Base-by-base conservation (phyloP, 805 yeast species). In the Candida nemodendra region DNA sequence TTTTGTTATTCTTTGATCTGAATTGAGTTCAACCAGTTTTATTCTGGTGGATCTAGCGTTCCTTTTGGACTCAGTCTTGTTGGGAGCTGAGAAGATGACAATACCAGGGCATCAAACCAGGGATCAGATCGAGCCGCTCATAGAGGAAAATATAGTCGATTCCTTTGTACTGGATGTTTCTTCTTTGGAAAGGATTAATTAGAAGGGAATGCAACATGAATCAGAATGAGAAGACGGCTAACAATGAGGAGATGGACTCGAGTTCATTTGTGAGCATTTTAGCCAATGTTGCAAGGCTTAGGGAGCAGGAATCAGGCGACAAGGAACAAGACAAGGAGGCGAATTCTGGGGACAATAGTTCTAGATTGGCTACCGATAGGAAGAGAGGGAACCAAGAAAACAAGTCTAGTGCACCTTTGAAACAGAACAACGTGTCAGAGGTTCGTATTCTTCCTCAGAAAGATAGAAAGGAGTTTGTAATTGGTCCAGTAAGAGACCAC, bases 201-300 rank as follows among this genome's bases (percentile, higher is more conserved):
- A n/a, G n/a, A n/a, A n/a, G n/a, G n/a, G n/a, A n/a, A n/a, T n/a
- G n/a, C n/a, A n/a, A n/a, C n/a, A n/a, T n/a, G n/a, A n/a, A n/a
- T n/a, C n/a, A n/a, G 11, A 11, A 21, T 21, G 11, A 21, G 24
- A 21, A 11, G 11, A 21, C 11, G 24, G 13, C 13, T 15, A 17
- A 23, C 16, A 22, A 28, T 9, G 39, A 30, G 5, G 17, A 26
- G 3, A 27, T 47, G 8, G 58, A 58, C 51, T 66, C 83, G 2
- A 71, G 84, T 2, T 82, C 89, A 0, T 83, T 82, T 57, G 78
- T 82, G 34, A 79, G 85, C 53, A 79, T 83, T 27, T 57, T 82
- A 30, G 87, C 81, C 4, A 84, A 84, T n/a, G 86, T 81, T 2
- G 68, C 76, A 55, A 71, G 72, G 38, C 69, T 81, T 59, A 58